phyloP scores from a whole-genome alignment of 441 rosid genomes.

The Cnidoscolus chayamansa region DNA sequence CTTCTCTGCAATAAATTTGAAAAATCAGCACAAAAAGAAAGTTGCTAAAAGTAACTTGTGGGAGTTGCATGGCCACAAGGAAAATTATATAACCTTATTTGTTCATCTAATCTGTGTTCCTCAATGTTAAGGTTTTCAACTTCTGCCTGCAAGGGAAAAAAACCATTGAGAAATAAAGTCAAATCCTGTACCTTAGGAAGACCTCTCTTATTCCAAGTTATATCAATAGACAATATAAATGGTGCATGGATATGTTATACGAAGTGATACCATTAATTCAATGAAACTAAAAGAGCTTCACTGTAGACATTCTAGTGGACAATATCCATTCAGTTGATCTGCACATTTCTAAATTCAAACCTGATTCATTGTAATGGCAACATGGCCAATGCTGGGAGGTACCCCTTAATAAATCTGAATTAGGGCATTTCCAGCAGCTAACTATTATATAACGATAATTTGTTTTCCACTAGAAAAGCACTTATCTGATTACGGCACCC shows the following conservation, averaged over 20 bases:
- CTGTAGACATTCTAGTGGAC: neutral
- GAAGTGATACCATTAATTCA: neutral
- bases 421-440: neutral
- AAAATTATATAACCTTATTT: conserved; percentile 53
- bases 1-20: conserved; percentile 56
- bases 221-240: neutral
- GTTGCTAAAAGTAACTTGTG: conserved; percentile 12
- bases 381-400: neutral
- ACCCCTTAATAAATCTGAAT: neutral
- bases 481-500: neutral
- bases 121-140: conserved; percentile 65
- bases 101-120: conserved; percentile 70
- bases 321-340: neutral
- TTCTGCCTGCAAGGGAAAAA: conserved; percentile 52
- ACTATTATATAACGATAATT: neutral
- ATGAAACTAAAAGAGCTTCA: neutral
- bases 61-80: conserved; percentile 22
- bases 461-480: neutral
- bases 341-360: neutral
- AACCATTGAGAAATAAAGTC: conserved; percentile 12
- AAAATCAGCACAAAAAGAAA: conserved; percentile 30
- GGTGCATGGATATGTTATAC: neutral
- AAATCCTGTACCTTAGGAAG: conserved; percentile 8
- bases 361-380: neutral
- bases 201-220: neutral